Base-by-base conservation (phyloP, 768 basidiomycete species). In the Sutorius australiensis region DNA sequence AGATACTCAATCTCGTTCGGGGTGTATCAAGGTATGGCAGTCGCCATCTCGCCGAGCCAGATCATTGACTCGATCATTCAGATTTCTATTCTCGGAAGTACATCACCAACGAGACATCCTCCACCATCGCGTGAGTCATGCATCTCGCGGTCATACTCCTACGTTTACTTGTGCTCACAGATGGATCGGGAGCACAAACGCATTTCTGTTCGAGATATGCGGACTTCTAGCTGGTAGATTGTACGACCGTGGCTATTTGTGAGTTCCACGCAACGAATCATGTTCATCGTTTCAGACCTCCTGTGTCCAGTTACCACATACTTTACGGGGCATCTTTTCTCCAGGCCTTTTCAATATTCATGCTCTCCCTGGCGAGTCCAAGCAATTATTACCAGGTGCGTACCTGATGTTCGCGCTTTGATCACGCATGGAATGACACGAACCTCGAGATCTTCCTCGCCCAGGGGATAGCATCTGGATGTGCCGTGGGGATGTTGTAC, bases 231-330 rank as follows among this genome's bases (percentile, higher is more conserved):
- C 74, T 4, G 82, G 82, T 12, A 71, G 76, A 43, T 63, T 75
- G 6, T 80, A 79, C 57, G 82, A 83, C 46, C 71, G 71, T 19
- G 81, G 82, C 46, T 77, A 80, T 62, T 80, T 80, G 77, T 77
- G 59, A 58, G 74, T 55, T 16, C 41, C 28, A 16, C 27, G 11
- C 33, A 28, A 17, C 31, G 24, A 2, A 5, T 30, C n/a, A 14
- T 32, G 14, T 12, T 33, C 11, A 30, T 21, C 34, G n/a, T 50
- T 36, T 41, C 14, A 5, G 55, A 27, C 19, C 42, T 33, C 12
- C 62, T 48, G 57, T 42, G 59, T 24, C 33, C 17, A 64, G 53
- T 40, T 61, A 61, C 46, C 58, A 65, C 44, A 39, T 65, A 50
- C 58, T 65, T 13, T 66, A 68, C 36, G 61, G 60, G 13, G 71